Evolutionary conservation across 2,329 filamentous ascomycete genomes (phyloP).

Genomic region (Curvularia lunata): DNA sequence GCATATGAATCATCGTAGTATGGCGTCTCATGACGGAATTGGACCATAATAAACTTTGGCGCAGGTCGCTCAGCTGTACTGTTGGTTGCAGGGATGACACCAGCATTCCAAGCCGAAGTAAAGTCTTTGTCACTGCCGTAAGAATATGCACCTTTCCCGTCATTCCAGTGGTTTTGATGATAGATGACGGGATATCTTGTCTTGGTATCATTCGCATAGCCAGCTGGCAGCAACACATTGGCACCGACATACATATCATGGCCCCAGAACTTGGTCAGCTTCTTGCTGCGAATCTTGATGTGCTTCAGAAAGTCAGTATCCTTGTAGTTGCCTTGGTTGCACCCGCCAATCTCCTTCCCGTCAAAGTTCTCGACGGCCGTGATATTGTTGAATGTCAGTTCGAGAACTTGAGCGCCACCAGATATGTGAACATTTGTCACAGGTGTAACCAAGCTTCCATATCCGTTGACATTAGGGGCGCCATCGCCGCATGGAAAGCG

Average conservation of each 20-base stretch:
- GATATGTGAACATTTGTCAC: constrained; percentile 33
- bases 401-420: constrained; percentile 38
- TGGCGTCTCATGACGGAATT: constrained; percentile 48
- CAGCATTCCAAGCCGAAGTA: constrained; percentile 40
- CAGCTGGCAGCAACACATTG: constrained; percentile 45
- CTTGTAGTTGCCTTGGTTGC: constrained; percentile 49
- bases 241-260: constrained; percentile 49
- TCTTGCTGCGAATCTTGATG: constrained; percentile 49
- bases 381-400: constrained; percentile 42
- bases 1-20: constrained; percentile 52
- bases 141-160: constrained; percentile 27
- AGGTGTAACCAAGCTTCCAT: constrained; percentile 40
- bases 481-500: constrained; percentile 50
- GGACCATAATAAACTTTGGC: constrained; percentile 48
- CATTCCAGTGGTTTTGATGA: constrained; percentile 45
- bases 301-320: constrained; percentile 44
- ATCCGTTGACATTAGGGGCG: constrained; percentile 36
- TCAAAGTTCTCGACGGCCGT: constrained; percentile 31
- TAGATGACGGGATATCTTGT: constrained; percentile 49
- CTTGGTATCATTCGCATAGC: constrained; percentile 40
- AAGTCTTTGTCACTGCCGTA: constrained; percentile 29
- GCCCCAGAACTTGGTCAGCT: constrained; percentile 47
- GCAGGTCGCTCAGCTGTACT: constrained; percentile 32
- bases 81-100: constrained; percentile 39
- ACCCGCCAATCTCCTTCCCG: constrained; percentile 48